Conservation (phyloP, 1,139 yeast genomes). For the Saccharomycopsis crataegensis region DNA sequence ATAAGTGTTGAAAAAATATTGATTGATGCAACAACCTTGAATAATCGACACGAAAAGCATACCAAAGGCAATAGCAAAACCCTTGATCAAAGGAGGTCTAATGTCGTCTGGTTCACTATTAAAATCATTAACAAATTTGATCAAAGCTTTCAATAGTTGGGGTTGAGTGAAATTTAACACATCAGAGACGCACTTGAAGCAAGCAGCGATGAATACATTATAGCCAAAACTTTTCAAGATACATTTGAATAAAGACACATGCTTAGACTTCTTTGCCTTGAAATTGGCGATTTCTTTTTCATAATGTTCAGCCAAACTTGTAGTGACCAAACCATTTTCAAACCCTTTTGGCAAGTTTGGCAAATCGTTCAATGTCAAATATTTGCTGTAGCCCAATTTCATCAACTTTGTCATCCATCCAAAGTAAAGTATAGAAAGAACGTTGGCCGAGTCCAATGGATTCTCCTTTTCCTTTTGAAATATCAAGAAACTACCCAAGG, state of each 20-base stretch:
- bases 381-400: conserved; percentile 75
- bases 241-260: conserved; percentile 54
- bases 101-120: conserved; percentile 34
- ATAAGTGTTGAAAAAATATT: conserved; percentile 83
- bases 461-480: conserved; percentile 32
- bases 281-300: conserved; percentile 22
- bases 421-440: conserved; percentile 74
- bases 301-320: conserved; percentile 58
- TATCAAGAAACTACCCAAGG: conserved; percentile 35
- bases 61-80: conserved; percentile 71
- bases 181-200: conserved; percentile 78
- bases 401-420: conserved; percentile 90
- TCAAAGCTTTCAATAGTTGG: conserved; percentile 67
- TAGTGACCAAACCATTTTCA: conserved; percentile 44
- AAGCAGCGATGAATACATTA: conserved; percentile 61
- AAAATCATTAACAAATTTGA: conserved; percentile 77
- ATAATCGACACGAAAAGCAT: conserved; percentile 80
- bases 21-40: conserved; percentile 85
- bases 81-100: conserved; percentile 57
- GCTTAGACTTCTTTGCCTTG: conserved; percentile 28
- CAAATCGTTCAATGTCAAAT: conserved; percentile 66
- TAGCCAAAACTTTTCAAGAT: conserved; percentile 63
- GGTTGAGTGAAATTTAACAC: conserved; percentile 82
- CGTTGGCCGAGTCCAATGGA: conserved; percentile 77
- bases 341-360: conserved; percentile 72